Percentiles rank a stretch among this genome's conserved stretches.
phyloP scores from a whole-genome alignment of 2,329 filamentous ascomycete genomes.

The Zasmidium cellare region DNA sequence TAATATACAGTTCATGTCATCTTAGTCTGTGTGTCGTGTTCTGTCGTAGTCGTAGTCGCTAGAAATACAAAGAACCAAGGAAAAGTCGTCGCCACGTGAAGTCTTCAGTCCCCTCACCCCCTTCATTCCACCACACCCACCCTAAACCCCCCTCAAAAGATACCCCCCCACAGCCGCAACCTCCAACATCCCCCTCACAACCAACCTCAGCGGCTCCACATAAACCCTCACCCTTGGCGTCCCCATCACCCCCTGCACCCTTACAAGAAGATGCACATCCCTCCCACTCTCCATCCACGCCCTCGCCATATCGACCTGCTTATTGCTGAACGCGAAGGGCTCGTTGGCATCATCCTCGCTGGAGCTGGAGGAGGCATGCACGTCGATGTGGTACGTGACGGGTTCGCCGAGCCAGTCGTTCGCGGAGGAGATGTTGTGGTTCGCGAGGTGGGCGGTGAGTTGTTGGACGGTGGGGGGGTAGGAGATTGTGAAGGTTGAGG shows the following conservation, averaged over 20 bases:
- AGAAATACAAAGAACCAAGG: background rate
- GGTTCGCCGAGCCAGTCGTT: constrained; percentile 4
- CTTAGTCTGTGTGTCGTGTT: background rate
- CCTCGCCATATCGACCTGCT: constrained; percentile 7
- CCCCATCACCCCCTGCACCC: background rate
- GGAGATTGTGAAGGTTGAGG: constrained; percentile 14
- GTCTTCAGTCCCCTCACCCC: background rate
- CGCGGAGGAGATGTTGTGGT: background rate
- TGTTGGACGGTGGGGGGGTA: background rate
- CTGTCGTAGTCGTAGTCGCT: background rate
- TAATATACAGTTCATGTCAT: background rate
- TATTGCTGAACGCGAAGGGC: constrained; percentile 16
- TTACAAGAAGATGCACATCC: background rate
- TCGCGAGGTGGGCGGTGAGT: constrained; percentile 10
- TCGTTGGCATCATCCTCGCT: constrained; percentile 7
- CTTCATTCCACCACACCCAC: too few relatives aligned
- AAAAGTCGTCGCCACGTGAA: background rate
- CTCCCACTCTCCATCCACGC: background rate
- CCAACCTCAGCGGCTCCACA: background rate
- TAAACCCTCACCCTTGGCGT: background rate
- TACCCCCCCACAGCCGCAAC: background rate
- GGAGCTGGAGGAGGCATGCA: constrained; percentile 17
- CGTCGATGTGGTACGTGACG: constrained; percentile 20
- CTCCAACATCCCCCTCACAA: background rate
- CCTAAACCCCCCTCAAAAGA: too few relatives aligned